A percentile compares a stretch with the other conserved stretches of the same genome.
Conservation (phyloP, 2,329 filamentous ascomycete genomes). For the Trichoderma sp. region DNA sequence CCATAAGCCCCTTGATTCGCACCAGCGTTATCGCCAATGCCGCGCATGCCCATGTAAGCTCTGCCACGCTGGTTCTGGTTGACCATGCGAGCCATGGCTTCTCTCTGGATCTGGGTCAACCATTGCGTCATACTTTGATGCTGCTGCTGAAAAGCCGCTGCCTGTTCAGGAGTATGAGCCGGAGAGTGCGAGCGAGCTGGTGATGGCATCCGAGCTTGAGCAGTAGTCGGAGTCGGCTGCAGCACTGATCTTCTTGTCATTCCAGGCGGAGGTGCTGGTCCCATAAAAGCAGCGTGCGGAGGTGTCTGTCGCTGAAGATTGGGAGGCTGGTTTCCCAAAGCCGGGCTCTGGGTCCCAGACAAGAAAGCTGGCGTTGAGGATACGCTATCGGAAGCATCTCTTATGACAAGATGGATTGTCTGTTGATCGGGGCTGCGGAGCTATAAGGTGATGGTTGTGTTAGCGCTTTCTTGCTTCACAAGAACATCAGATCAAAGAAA, state of each 20-base stretch:
- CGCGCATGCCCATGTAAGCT: conserved; percentile 41
- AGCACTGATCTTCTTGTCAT: conserved; percentile 33
- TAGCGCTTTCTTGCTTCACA: conserved; percentile 12
- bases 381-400: conserved; percentile 37
- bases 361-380: conserved; percentile 28
- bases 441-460: conserved; percentile 31
- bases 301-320: conserved; percentile 25
- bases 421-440: conserved; percentile 47
- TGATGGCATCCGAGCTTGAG: conserved; percentile 34
- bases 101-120: conserved; percentile 47
- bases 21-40: conserved; percentile 36
- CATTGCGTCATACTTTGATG: conserved; percentile 46
- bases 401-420: conserved; percentile 54
- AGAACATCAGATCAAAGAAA: background rate
- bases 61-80: conserved; percentile 45
- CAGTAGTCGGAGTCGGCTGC: conserved; percentile 28
- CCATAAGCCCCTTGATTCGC: conserved; percentile 25
- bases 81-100: conserved; percentile 42
- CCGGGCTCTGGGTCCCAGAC: conserved; percentile 31
- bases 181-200: conserved; percentile 25
- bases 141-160: conserved; percentile 37
- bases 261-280: conserved; percentile 31
- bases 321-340: conserved; percentile 25
- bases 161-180: conserved; percentile 30
- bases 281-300: conserved; percentile 14